These are phyloP conservation scores for Trametes coccinea DNA, from an alignment of 768 basidiomycete genomes.

Conservation along the genomic window DNA sequence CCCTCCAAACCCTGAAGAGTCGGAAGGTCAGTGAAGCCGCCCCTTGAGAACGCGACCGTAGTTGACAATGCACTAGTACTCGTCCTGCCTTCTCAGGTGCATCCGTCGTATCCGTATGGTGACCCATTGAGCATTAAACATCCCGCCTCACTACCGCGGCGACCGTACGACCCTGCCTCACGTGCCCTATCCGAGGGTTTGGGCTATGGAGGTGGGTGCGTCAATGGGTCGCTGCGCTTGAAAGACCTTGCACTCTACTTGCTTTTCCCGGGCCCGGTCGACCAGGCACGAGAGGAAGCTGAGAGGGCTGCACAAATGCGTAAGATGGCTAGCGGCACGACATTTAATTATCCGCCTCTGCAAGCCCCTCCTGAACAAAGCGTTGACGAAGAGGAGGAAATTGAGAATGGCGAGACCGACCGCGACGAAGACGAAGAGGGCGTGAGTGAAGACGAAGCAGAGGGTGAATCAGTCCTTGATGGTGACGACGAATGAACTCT, in stretches of 20 bases:
- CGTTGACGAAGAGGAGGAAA: conserved; percentile 49
- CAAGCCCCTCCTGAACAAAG: conserved; percentile 34
- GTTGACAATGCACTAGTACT: conserved; percentile 41
- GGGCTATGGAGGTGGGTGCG: conserved; percentile 75
- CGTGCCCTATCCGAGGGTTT: conserved; percentile 85
- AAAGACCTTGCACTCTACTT: conserved; percentile 77
- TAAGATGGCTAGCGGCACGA: conserved; percentile 77
- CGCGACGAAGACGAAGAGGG: conserved; percentile 36
- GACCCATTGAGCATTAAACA: conserved; percentile 82
- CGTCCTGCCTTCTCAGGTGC: conserved; percentile 74
- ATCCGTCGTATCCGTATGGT: conserved; percentile 89
- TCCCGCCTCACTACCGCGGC: conserved; percentile 71
- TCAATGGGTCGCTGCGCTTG: conserved; percentile 78
- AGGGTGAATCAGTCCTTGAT: conserved; percentile 34
- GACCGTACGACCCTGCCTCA: conserved; percentile 76
- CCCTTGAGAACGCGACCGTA: conserved; percentile 2
- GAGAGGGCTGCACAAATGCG: conserved; percentile 72
- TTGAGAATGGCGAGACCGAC: conserved; percentile 53
- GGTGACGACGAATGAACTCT: conserved; percentile 37
- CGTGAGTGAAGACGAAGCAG: conserved; percentile 35
- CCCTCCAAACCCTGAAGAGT: conserved; percentile 88
- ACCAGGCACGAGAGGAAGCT: conserved; percentile 74
- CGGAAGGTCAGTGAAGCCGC: conserved; percentile 58
- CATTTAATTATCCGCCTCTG: conserved; percentile 48
- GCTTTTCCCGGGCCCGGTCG: conserved; percentile 58